Conservation (phyloP, 257 asterid species). For the Nicotiana tomentosiformis region DNA sequence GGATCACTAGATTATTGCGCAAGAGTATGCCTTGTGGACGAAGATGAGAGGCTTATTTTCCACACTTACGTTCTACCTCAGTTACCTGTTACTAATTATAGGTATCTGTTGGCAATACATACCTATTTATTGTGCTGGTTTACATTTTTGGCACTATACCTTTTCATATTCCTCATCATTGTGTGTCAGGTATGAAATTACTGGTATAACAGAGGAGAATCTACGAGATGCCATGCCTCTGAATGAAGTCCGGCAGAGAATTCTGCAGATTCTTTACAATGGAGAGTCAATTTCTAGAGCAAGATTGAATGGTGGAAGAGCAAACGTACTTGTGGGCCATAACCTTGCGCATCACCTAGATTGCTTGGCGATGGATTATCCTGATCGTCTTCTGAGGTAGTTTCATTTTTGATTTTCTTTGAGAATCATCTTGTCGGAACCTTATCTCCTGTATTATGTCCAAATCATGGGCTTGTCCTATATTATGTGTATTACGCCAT, state of each 20-base stretch:
- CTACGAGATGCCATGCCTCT: conserved; percentile 48
- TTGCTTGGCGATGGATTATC: conserved; percentile 40
- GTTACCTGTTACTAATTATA: conserved; percentile 40
- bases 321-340: conserved; percentile 50
- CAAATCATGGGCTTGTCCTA: not conserved
- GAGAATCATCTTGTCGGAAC: not conserved
- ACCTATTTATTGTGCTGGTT: conserved; percentile 1
- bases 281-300: conserved; percentile 38
- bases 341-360: conserved; percentile 34
- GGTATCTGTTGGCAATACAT: conserved; percentile 25
- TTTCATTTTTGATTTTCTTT: not conserved
- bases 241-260: conserved; percentile 40
- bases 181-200: conserved; percentile 40
- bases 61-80: conserved; percentile 43
- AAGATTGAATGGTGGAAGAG: conserved; percentile 38
- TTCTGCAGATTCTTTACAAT: conserved; percentile 37
- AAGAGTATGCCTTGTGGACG: conserved; percentile 47
- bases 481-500: not conserved
- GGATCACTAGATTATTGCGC: conserved; percentile 51
- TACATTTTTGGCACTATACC: not conserved
- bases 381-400: conserved; percentile 49
- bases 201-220: conserved; percentile 47
- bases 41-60: conserved; percentile 38
- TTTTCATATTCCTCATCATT: not conserved
- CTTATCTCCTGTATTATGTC: not conserved